A percentile compares a stretch with the other conserved stretches of the same genome.
Evolutionary conservation across 2,329 filamentous ascomycete genomes (phyloP).

Genomic region (Claviceps humidiphila): DNA sequence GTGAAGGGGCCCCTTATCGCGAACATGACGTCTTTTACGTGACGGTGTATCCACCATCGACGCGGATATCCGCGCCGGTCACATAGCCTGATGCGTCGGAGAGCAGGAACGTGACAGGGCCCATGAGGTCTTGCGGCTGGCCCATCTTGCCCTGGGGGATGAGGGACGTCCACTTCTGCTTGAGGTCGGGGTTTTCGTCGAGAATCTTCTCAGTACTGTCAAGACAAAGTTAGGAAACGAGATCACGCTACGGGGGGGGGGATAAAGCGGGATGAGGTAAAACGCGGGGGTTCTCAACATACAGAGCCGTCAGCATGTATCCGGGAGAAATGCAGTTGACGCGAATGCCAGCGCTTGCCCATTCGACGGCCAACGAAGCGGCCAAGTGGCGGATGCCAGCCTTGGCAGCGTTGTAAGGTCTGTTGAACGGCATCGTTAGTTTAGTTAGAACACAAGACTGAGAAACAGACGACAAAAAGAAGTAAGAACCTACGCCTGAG

Average conservation of each 20-base stretch:
- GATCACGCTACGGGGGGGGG: neutral
- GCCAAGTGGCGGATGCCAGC: conserved; percentile 84
- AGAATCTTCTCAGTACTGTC: conserved; percentile 81
- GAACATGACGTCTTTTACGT: conserved; percentile 34
- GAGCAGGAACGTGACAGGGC: conserved; percentile 74
- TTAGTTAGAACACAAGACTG: too few species aligned
- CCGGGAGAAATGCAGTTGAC: conserved; percentile 94
- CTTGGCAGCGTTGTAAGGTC: conserved; percentile 85
- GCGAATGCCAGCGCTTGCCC: conserved; percentile 75
- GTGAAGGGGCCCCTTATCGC: too few species aligned
- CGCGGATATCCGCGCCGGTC: conserved; percentile 59
- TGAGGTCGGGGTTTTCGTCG: conserved; percentile 81
- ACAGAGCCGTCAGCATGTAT: conserved; percentile 93
- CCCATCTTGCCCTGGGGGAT: conserved; percentile 95
- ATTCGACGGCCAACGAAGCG: conserved; percentile 81
- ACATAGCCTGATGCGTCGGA: conserved; percentile 69
- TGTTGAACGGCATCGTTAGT: conserved; percentile 11
- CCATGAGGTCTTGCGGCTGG: conserved; percentile 81
- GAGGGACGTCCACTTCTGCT: conserved; percentile 78
- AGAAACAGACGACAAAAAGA: too few species aligned
- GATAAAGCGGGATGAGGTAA: neutral
- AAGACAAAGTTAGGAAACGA: too few species aligned
- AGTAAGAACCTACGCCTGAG: conserved; percentile 50
- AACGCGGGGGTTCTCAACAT: conserved; percentile 25
- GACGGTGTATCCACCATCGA: conserved; percentile 82